A percentile compares a stretch with the other conserved stretches of the same genome.
Evolutionary conservation across 352 stramenopile species (phyloP).

Genomic region (Phytophthora lateralis): DNA sequence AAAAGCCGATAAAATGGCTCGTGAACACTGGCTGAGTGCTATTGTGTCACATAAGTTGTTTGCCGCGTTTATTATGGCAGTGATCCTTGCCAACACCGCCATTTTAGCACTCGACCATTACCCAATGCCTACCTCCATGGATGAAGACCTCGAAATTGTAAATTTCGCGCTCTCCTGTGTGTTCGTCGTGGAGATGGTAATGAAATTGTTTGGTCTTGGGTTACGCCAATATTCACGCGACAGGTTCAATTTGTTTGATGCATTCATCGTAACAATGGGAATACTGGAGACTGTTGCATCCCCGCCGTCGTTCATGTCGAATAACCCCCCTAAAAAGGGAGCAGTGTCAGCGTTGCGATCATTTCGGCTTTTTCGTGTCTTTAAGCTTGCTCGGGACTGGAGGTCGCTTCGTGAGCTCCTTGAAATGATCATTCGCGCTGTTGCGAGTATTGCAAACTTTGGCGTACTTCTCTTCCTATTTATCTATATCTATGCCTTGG

Average conservation of each 20-base stretch:
- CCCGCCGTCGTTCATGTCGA: conserved; percentile 75
- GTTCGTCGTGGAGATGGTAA: conserved; percentile 74
- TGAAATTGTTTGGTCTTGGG: conserved; percentile 89
- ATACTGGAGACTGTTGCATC: conserved; percentile 72
- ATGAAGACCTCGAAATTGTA: conserved; percentile 68
- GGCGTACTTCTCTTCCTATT: conserved; percentile 94
- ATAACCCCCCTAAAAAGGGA: conserved; percentile 56
- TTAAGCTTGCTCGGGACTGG: conserved; percentile 95
- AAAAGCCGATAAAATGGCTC: conserved; percentile 34
- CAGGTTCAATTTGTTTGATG: conserved; percentile 86
- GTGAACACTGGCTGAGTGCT: conserved; percentile 49
- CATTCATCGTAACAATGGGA: conserved; percentile 83
- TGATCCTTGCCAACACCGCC: conserved; percentile 87
- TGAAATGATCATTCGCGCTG: conserved; percentile 86
- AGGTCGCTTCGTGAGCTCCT: conserved; percentile 92
- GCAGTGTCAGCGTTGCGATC: conserved; percentile 86
- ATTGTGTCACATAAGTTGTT: conserved; percentile 72
- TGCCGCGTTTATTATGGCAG: conserved; percentile 62
- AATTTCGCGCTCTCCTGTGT: conserved; percentile 83
- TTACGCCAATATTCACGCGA: conserved; percentile 73
- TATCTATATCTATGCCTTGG: conserved; percentile 94
- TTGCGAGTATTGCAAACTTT: conserved; percentile 95
- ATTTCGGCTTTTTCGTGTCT: conserved; percentile 92
- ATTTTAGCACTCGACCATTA: conserved; percentile 86
- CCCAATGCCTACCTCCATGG: conserved; percentile 59